Evolutionary conservation across 441 rosid species (phyloP), one percentile per base, ranked within the genome.

Genomic region (Pelargonium exstipulatum): DNA sequence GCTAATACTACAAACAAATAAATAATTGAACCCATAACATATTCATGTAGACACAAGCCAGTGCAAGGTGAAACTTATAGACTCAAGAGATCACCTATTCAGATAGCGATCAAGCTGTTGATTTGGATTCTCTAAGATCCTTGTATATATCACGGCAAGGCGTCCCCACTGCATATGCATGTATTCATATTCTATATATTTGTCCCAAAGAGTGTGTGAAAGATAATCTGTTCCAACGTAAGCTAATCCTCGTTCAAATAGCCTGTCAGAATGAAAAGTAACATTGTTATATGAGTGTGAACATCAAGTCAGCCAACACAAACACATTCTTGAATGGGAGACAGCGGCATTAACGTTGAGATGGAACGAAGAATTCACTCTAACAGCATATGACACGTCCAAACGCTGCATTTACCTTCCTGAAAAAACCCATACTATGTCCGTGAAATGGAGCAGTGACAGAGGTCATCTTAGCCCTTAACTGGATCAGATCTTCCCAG

Each of bases 361-460:
- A 88, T 71, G 76, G 81, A 81, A 84, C 79, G 81, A 88, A 72
- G 84, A 87, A 87, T 83, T 85, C 96, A 90, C 85, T 83, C 88
- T 82, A 86, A 84, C 81, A 77, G 87, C 85, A 76, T 68, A 53
- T 69, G 86, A 84, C 82, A 84, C 87, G 76, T 85, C 86, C 88
- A 90, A 84, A 85, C 76, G 85, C 90, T 84, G 86, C 92, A 91
- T 87, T 90, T 91, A 92, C 97, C 95, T 91, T 90, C 97, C 91
- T 72, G 78, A 81, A 76, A 90, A 83, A 75, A 86, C 84, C 79
- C 95, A 90, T 84, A 94, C 83, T 81, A 87, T 77, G 88, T 80
- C 88, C 74, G 85, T 48, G 70, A 87, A 83, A 88, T 80, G 84
- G 84, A 84, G 96, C 86, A 90, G 85, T 80, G 92, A 82, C 70